These are phyloP conservation scores for Colletotrichum neosansevieriae DNA, from an alignment of 2,329 filamentous ascomycete genomes.

Conservation along the genomic window DNA sequence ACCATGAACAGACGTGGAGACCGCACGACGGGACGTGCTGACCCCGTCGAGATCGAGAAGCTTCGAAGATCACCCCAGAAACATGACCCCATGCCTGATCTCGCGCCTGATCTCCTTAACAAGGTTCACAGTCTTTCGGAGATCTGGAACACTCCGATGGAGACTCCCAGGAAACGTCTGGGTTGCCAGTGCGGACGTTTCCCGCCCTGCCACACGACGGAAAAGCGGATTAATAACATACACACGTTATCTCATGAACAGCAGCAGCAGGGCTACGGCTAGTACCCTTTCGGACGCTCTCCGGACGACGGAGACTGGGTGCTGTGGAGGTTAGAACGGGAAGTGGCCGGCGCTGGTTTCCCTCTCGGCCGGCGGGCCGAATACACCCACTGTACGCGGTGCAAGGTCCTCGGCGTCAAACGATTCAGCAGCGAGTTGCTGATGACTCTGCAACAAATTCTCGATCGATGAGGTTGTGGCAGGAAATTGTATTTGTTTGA, in stretches of 20 bases:
- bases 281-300: background rate
- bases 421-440: slow-evolving; percentile 6
- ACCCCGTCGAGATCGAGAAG: slow-evolving; percentile 5
- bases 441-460: background rate
- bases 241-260: no score
- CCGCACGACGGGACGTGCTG: slow-evolving; percentile 3
- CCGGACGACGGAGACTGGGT: background rate
- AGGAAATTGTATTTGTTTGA: background rate
- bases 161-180: background rate
- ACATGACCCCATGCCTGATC: slow-evolving; percentile 7
- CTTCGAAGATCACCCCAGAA: slow-evolving; percentile 17
- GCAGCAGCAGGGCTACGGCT: background rate
- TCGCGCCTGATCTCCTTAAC: background rate
- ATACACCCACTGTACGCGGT: background rate
- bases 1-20: background rate
- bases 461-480: background rate
- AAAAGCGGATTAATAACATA: background rate
- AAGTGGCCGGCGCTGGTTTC: background rate
- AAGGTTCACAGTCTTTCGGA: background rate
- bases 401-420: background rate
- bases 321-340: background rate
- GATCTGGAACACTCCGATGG: background rate
- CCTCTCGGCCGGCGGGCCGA: background rate
- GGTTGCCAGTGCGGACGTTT: background rate
- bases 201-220: background rate